Conservation (phyloP, 768 basidiomycete species). For the Hortiboletus flavorubellus region DNA sequence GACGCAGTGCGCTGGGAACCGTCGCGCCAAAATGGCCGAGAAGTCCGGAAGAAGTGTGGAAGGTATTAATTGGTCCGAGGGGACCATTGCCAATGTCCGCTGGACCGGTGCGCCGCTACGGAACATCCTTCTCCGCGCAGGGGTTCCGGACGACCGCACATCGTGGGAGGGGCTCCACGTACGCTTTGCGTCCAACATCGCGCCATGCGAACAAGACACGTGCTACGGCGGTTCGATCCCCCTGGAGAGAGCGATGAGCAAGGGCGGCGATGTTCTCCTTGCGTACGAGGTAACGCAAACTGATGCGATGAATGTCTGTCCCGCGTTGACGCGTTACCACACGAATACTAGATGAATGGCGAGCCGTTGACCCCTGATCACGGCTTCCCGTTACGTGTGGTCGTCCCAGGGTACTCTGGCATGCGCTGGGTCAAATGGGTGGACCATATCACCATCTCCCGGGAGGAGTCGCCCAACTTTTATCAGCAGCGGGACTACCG, state of each 20-base stretch:
- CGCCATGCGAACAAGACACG: slow-evolving; percentile 56
- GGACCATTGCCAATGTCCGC: slow-evolving; percentile 64
- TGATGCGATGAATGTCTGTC: too few species aligned
- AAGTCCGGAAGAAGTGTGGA: slow-evolving; percentile 46
- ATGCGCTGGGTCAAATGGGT: slow-evolving; percentile 80
- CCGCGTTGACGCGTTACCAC: background rate
- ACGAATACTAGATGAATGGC: slow-evolving; percentile 53
- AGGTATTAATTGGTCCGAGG: slow-evolving; percentile 63
- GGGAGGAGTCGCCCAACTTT: slow-evolving; percentile 58
- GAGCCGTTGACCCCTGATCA: slow-evolving; percentile 55
- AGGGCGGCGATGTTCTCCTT: slow-evolving; percentile 51
- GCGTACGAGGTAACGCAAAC: slow-evolving; percentile 51
- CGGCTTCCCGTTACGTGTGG: slow-evolving; percentile 63
- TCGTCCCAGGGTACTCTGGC: slow-evolving; percentile 65
- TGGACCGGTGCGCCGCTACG: slow-evolving; percentile 63
- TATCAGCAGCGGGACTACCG: slow-evolving; percentile 76
- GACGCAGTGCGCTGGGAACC: slow-evolving; percentile 59
- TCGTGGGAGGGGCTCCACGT: slow-evolving; percentile 41
- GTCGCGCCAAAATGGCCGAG: slow-evolving; percentile 60
- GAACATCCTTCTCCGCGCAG: slow-evolving; percentile 49
- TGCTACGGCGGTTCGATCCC: slow-evolving; percentile 66
- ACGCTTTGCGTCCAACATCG: slow-evolving; percentile 59
- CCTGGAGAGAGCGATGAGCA: slow-evolving; percentile 45
- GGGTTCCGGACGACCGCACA: slow-evolving; percentile 30
- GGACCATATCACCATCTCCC: slow-evolving; percentile 53